phyloP scores from a whole-genome alignment of 2,329 filamentous ascomycete species.

The Talaromyces sp. region DNA sequence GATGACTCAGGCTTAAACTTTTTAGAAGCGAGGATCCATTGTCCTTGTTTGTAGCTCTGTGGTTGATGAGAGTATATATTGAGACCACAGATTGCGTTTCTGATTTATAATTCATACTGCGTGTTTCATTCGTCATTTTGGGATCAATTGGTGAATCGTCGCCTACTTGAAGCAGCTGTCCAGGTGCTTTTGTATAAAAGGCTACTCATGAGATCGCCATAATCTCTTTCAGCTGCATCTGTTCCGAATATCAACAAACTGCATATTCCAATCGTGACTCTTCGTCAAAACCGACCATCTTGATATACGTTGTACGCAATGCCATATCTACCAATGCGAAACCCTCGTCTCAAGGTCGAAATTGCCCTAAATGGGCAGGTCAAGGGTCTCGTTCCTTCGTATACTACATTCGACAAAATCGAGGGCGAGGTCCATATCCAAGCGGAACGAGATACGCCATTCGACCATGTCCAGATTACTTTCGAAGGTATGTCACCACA shows the following conservation, averaged over 20 bases:
- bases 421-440: constrained; percentile 53
- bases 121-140: background rate
- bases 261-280: background rate
- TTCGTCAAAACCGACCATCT: background rate
- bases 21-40: background rate
- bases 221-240: background rate
- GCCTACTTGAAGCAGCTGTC: background rate
- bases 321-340: constrained; percentile 27
- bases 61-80: background rate
- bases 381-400: constrained; percentile 44
- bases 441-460: constrained; percentile 50
- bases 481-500: constrained; percentile 49
- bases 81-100: background rate
- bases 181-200: background rate
- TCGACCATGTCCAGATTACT: constrained; percentile 58
- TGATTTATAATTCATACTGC: background rate
- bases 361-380: constrained; percentile 31
- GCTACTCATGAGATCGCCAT: background rate
- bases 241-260: background rate
- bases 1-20: constrained; percentile 13
- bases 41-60: background rate
- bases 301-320: constrained; percentile 14
- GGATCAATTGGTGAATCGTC: background rate
- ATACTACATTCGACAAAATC: constrained; percentile 57
- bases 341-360: constrained; percentile 29